Percentiles rank a stretch among this genome's conserved stretches.
phyloP scores from a whole-genome alignment of 352 stramenopile genomes.

The Globisporangium megalacanthum region DNA sequence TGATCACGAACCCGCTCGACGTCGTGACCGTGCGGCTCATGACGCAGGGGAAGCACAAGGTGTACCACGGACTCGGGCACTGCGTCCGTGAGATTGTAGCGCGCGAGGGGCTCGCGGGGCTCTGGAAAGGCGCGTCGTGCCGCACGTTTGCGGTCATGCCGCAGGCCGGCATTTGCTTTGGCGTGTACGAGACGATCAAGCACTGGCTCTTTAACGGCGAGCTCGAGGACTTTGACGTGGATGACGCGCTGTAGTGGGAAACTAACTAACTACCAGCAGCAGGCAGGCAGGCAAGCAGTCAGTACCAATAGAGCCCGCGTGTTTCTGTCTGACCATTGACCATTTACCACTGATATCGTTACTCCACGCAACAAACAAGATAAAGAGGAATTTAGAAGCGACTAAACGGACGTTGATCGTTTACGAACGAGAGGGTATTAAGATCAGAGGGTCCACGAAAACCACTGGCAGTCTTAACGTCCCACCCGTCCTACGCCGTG shows the following conservation, averaged over 20 bases:
- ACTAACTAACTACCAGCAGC: too few relatives aligned
- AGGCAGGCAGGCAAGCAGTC: too few relatives aligned
- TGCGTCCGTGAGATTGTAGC: conserved; percentile 53
- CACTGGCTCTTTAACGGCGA: conserved; percentile 60
- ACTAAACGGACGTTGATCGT: too few relatives aligned
- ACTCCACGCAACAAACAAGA: too few relatives aligned
- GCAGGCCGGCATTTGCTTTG: conserved; percentile 78
- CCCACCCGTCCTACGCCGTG: conserved; percentile 79
- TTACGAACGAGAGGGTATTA: too few relatives aligned
- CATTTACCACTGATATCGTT: too few relatives aligned
- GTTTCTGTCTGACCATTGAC: too few relatives aligned
- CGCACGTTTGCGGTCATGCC: conserved; percentile 75
- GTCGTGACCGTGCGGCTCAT: conserved; percentile 78
- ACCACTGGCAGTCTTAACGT: too few relatives aligned
- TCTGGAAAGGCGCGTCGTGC: conserved; percentile 68
- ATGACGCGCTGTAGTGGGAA: conserved; percentile 22
- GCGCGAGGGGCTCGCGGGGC: conserved; percentile 42
- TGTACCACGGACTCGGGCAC: conserved; percentile 54
- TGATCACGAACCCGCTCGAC: conserved; percentile 79
- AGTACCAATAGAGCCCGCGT: conserved; percentile 12
- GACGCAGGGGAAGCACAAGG: conserved; percentile 68
- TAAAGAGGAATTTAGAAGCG: too few relatives aligned
- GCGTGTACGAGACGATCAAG: conserved; percentile 85
- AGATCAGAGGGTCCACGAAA: too few relatives aligned
- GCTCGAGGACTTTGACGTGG: conserved; percentile 60